Base-by-base conservation (phyloP, 306 rosid species). In the Prunus dulcis region DNA sequence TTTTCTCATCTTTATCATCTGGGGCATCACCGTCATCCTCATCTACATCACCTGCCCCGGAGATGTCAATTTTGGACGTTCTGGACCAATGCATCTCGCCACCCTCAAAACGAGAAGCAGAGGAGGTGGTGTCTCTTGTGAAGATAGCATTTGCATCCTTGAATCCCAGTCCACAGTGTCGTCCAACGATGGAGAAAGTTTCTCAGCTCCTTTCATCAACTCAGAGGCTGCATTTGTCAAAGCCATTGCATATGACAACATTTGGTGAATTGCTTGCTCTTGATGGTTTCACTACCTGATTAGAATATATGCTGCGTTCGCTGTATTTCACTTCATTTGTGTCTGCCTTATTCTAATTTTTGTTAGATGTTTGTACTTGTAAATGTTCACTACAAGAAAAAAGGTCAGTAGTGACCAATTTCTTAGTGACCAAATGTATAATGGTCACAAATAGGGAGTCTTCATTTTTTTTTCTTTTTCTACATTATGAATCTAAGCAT, bases 181-280 rank as follows among this genome's bases (percentile, higher is more conserved):
- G 62, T 9, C 78, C 70, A 10, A 47, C 70, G 18, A 74, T 74
- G 78, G n/a, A 62, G 27, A 3, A 56, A 34, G 12, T 56, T 72
- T 34, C 65, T 72, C 66, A 34, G 7, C 19, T 9, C 19, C 45
- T 73, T 0, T 1, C 32, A 30, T 32, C 3, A 47, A 25, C 69
- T 22, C 27, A 27, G 2, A 73, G 58, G 50, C 13, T 45, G 12
- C 46, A 46, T 12, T 46, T 61, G 30, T 27, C 70, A 19, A 61
- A 74, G 47, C 13, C 70, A 5, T 19, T 47, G 4, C 6, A 4
- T 47, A 1, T 60, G n/a, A 20, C 56, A 11, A 56, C 76, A 0
- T 72, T 17, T 1, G 47, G 30, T 9, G 61, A 72, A 19, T 15
- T 11, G 19, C 1, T 6, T 23, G 25, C 25, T 23, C 12, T 20